These are phyloP conservation scores for Nicotiana benthamiana DNA, from an alignment of 257 asterid genomes.

Conservation along the genomic window DNA sequence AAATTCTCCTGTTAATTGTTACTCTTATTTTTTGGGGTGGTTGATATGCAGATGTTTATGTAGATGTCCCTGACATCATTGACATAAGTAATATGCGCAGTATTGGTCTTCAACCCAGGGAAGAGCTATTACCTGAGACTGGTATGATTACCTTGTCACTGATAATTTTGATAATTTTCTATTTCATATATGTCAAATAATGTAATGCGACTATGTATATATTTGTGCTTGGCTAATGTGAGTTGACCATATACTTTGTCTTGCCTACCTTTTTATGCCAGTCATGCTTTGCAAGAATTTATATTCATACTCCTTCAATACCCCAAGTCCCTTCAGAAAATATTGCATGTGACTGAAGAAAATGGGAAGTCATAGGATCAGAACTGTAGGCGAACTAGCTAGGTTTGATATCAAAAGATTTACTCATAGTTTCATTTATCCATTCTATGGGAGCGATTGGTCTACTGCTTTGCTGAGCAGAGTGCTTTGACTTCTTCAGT, in stretches of 20 bases:
- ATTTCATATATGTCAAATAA: neutral
- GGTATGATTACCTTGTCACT: constrained; percentile 25
- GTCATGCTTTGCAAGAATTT: too few species aligned
- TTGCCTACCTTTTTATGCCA: neutral
- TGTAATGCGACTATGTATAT: neutral
- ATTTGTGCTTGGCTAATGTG: too few species aligned
- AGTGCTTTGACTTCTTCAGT: too few species aligned
- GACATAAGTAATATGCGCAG: constrained; percentile 90
- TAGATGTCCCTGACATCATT: constrained; percentile 86
- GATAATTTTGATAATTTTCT: neutral
- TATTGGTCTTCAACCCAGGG: constrained; percentile 87
- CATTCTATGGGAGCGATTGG: too few species aligned
- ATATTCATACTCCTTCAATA: too few species aligned
- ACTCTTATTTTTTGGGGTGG: constrained; percentile 10
- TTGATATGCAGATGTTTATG: constrained; percentile 58
- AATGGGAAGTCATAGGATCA: too few species aligned
- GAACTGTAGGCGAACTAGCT: too few species aligned
- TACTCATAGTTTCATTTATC: too few species aligned
- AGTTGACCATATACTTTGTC: neutral
- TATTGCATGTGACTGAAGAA: too few species aligned
- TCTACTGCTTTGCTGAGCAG: too few species aligned
- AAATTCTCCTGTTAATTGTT: neutral
- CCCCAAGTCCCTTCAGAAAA: too few species aligned
- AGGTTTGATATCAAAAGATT: too few species aligned
- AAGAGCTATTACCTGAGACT: constrained; percentile 75